Evolutionary conservation across 2,329 filamentous ascomycete genomes (phyloP), one percentile per base, ranked within the genome.

Genomic region (Daldinia sp.): DNA sequence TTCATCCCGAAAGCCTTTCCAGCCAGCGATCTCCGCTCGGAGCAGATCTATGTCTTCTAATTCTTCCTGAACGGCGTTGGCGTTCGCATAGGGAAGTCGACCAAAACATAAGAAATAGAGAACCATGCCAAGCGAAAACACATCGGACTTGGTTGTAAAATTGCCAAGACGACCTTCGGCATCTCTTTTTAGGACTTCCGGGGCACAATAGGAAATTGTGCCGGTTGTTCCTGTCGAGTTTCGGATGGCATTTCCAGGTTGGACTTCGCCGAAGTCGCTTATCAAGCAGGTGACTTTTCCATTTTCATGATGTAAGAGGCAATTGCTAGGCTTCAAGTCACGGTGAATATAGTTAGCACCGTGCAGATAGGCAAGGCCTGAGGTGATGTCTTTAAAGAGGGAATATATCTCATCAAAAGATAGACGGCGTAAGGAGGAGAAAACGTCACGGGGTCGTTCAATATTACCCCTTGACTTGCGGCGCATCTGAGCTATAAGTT

Each of bases 61-160:
- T 73, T 98, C 94, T 76, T 98, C 94, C 62, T 97, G 87, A 19
- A 96, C 83, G 3, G 90, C 84, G 73, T 98, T 94, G 53, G 94
- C 92, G 70, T 90, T 91, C 21, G 80, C 83, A 74, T 98, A 99
- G 0, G 95, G 95, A 9, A 99, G 83, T 47, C 90, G 85, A 1
- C 90, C 92, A 74, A 99, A 99, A 75, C 95, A 99, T 83, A 99
- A 90, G 74, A 99, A 99, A 76, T 98, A 96, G 3, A 99, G 84
- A 58, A 98, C 98, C 94, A 99, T 97, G 49, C 95, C 95, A 0
- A 99, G 81, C 0, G 94, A 97, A 77, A 99, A 99, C n/a, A 99
- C 91, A 73, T 99, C 95, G 0, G 94, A 97, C 74, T 98, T 99
- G 23, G 92, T 94, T 0, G 93, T 97, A 72, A 99, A 99, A 74